Percentiles rank a stretch among this genome's conserved stretches.
phyloP scores from a whole-genome alignment of 305 asterid species.

The Fraxinus sp. region DNA sequence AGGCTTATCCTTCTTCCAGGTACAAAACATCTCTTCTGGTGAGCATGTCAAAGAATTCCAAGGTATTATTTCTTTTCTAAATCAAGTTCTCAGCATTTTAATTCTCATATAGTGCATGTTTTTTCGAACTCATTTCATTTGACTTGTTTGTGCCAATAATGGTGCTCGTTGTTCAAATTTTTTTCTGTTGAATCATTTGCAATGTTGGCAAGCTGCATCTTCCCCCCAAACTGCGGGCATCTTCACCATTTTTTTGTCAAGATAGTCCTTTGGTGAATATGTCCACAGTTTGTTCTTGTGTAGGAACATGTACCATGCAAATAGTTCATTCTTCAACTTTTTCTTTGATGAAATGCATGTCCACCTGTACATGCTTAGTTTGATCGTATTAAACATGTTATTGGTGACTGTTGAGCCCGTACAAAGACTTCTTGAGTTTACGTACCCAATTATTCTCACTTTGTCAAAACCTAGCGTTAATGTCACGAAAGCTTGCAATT shows the following conservation, averaged over 20 bases:
- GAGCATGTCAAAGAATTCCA: conserved; percentile 73
- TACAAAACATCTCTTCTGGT: conserved; percentile 67
- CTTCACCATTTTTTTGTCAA: not conserved
- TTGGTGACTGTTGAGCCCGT: not conserved
- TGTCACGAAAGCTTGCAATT: not conserved
- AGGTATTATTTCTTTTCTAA: conserved; percentile 43
- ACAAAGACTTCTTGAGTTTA: not conserved
- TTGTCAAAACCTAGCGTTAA: not conserved
- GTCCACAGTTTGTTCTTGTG: not conserved
- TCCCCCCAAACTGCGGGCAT: not conserved
- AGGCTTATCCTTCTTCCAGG: conserved; percentile 37
- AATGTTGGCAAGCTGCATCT: not conserved
- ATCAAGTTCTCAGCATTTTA: not conserved
- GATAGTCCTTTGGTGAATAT: not conserved
- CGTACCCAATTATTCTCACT: not conserved
- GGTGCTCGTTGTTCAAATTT: not conserved
- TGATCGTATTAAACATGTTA: not conserved
- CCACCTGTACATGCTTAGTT: not conserved
- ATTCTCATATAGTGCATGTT: not conserved
- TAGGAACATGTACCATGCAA: not conserved
- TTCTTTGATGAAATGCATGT: not conserved
- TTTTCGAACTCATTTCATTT: not conserved
- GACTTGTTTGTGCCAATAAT: not conserved
- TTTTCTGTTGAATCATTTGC: not conserved
- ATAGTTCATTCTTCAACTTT: not conserved